Conservation (phyloP, 495 filamentous ascomycete genomes). For the Penicillium cosmopolitanum region DNA sequence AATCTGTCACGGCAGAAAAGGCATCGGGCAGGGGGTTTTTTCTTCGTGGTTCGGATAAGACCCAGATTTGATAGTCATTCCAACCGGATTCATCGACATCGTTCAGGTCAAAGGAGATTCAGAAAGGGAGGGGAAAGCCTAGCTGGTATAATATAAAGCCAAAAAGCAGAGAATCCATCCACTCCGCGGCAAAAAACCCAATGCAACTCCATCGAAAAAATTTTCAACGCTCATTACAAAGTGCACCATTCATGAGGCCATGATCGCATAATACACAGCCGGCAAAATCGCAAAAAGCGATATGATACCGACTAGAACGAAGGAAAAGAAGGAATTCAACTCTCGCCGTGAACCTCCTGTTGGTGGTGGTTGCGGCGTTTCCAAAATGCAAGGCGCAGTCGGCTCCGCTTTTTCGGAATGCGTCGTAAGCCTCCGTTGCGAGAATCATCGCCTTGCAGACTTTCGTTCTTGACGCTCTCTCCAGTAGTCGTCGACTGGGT, state of each 20-base stretch:
- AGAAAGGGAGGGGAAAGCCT: constrained; percentile 7
- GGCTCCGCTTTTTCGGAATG: constrained; percentile 46
- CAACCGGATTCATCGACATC: constrained; percentile 5
- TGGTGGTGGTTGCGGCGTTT: constrained; percentile 43
- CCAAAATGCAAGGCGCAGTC: constrained; percentile 52
- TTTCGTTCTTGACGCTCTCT: constrained; percentile 35
- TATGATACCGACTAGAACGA: constrained; percentile 7
- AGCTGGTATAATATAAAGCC: constrained; percentile 1
- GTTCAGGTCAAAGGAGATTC: not conserved
- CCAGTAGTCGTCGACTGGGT: constrained; percentile 36
- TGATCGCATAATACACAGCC: constrained; percentile 32
- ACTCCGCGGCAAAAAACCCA: constrained; percentile 29
- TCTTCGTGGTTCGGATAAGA: not conserved
- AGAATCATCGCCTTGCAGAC: constrained; percentile 27
- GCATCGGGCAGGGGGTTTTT: constrained; percentile 1
- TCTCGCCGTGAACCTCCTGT: constrained; percentile 44
- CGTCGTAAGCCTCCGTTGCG: constrained; percentile 24
- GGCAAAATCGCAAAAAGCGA: not conserved
- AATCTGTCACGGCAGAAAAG: not conserved
- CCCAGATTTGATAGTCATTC: not conserved
- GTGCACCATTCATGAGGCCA: constrained; percentile 38
- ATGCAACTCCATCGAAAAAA: constrained; percentile 35
- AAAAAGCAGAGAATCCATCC: not conserved
- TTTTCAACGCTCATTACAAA: constrained; percentile 33
- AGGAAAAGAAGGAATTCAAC: constrained; percentile 25